Evolutionary conservation across 1,139 yeast species (phyloP).

Genomic region (Kodamaea suecica): DNA sequence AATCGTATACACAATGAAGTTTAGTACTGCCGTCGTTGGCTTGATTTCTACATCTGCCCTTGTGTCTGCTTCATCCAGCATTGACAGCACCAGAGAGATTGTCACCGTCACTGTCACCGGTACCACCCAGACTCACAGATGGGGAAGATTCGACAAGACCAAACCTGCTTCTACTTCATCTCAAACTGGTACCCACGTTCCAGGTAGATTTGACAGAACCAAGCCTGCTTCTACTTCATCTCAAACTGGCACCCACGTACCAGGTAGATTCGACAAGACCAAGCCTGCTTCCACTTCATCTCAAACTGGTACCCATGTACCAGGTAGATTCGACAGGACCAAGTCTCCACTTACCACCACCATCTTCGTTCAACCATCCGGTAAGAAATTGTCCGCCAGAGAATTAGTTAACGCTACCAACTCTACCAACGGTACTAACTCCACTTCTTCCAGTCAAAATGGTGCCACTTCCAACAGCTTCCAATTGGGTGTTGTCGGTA

Average conservation of each 20-base stretch:
- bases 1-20: slow-evolving; percentile 24
- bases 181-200: slow-evolving; percentile 37
- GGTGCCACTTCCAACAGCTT: slow-evolving; percentile 20
- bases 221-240: slow-evolving; percentile 17
- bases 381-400: slow-evolving; percentile 6
- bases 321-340: slow-evolving; percentile 44
- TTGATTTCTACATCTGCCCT: slow-evolving; percentile 21
- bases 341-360: slow-evolving; percentile 26
- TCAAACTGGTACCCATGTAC: slow-evolving; percentile 44
- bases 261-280: slow-evolving; percentile 44
- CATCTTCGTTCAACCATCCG: slow-evolving; percentile 19
- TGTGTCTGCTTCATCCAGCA: slow-evolving; percentile 17
- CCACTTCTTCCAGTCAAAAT: slow-evolving; percentile 13
- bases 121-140: slow-evolving; percentile 36
- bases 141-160: slow-evolving; percentile 54
- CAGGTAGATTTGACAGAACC: slow-evolving; percentile 52
- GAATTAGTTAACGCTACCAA: slow-evolving; percentile 14
- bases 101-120: slow-evolving; percentile 29
- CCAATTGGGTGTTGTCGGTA: slow-evolving; percentile 35
- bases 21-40: slow-evolving; percentile 21
- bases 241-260: slow-evolving; percentile 34
- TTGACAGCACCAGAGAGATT: slow-evolving; percentile 24
- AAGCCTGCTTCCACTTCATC: slow-evolving; percentile 20
- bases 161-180: slow-evolving; percentile 20
- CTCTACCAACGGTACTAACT: slow-evolving; percentile 14